Evolutionary conservation across 768 basidiomycete genomes (phyloP).

Genomic region (Tulasnella sp.): DNA sequence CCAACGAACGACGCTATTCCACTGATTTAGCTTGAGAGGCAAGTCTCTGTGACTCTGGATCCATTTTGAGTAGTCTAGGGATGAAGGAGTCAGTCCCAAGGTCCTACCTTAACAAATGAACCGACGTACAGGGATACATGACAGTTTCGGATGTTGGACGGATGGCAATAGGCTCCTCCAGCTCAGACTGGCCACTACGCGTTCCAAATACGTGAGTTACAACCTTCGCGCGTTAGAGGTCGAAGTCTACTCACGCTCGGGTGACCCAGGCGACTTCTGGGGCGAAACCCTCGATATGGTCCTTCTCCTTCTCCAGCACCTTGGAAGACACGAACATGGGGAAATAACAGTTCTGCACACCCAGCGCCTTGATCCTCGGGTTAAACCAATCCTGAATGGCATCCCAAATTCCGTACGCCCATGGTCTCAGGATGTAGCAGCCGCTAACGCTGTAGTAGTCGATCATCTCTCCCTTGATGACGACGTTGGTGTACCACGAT

Average conservation of each 20-base stretch:
- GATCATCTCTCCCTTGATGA: constrained; percentile 97
- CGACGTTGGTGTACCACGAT: constrained; percentile 91
- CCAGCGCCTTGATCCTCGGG: constrained; percentile 82
- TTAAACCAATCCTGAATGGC: constrained; percentile 97
- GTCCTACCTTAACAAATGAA: neutral
- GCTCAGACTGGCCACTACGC: constrained; percentile 77
- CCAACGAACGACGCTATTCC: constrained; percentile 99
- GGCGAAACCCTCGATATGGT: constrained; percentile 98
- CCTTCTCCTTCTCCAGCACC: constrained; percentile 92
- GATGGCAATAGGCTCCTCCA: constrained; percentile 96
- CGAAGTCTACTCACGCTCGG: constrained; percentile 54
- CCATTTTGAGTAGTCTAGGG: constrained; percentile 94
- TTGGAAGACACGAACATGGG: constrained; percentile 96
- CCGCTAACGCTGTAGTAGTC: constrained; percentile 99
- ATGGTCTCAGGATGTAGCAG: constrained; percentile 97
- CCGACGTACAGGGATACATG: constrained; percentile 90
- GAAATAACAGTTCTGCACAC: constrained; percentile 96
- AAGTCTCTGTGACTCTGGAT: constrained; percentile 96
- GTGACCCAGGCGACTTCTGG: constrained; percentile 99
- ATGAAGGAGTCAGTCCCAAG: neutral
- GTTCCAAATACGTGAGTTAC: constrained; percentile 3
- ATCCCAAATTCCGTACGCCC: constrained; percentile 98
- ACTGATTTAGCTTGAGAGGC: constrained; percentile 94
- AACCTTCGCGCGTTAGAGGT: neutral
- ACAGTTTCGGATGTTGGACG: constrained; percentile 97